phyloP scores from a whole-genome alignment of 179 eudicot species.

The Beta corolliflora region DNA sequence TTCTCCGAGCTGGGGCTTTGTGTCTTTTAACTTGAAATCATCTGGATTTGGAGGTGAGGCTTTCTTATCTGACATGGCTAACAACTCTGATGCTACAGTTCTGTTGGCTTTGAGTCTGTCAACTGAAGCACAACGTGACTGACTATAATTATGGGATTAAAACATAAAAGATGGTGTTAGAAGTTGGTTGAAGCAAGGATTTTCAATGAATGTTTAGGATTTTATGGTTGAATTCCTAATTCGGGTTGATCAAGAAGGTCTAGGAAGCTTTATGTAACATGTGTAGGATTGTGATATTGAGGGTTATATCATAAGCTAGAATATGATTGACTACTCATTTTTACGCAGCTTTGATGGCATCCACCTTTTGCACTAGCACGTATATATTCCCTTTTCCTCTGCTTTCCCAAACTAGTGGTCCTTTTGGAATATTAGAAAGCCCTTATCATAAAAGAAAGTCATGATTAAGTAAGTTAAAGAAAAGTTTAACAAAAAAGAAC shows the following conservation, averaged over 20 bases:
- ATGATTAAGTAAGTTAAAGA: background rate
- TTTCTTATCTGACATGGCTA: slow-evolving; percentile 24
- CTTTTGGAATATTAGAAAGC: slow-evolving; percentile 36
- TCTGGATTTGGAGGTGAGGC: slow-evolving; percentile 35
- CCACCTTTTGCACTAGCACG: slow-evolving; percentile 34
- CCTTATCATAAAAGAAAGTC: slow-evolving; percentile 19
- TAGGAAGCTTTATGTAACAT: background rate
- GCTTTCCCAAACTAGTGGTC: slow-evolving; percentile 34
- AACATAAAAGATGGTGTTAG: background rate
- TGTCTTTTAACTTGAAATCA: slow-evolving; percentile 49
- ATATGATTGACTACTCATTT: slow-evolving; percentile 29
- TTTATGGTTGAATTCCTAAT: slow-evolving; percentile 1
- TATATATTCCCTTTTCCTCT: slow-evolving; percentile 37
- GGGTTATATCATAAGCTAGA: slow-evolving; percentile 2
- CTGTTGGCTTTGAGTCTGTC: background rate
- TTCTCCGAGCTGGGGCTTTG: slow-evolving; percentile 50
- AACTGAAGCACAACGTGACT: background rate
- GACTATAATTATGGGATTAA: no score
- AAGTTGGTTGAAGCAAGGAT: background rate
- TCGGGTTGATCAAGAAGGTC: background rate
- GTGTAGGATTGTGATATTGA: background rate
- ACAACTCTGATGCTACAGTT: background rate
- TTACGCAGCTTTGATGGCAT: slow-evolving; percentile 25
- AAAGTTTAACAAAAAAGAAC: slow-evolving; percentile 15
- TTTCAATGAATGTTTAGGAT: background rate